Percentiles rank a stretch among this genome's conserved stretches.
Conservation (phyloP, 2,329 filamentous ascomycete species). For the Monosporascus ibericus region DNA sequence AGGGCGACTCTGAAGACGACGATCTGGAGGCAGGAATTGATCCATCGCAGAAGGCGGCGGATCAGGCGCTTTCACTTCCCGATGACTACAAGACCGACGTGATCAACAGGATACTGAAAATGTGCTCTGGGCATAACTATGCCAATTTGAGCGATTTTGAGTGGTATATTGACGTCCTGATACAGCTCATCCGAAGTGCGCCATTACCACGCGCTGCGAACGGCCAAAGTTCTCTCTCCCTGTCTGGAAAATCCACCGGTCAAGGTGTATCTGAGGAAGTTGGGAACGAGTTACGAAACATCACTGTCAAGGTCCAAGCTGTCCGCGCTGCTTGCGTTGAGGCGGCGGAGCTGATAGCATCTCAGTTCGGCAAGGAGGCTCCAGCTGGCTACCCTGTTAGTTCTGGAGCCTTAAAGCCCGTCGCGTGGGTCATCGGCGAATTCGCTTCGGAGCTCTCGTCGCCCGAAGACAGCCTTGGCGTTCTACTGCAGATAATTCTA, state of each 20-base stretch:
- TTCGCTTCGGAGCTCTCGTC: constrained; percentile 67
- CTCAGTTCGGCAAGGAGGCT: constrained; percentile 47
- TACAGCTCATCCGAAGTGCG: constrained; percentile 72
- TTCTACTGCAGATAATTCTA: constrained; percentile 63
- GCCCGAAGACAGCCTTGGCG: constrained; percentile 66
- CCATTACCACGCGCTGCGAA: constrained; percentile 38
- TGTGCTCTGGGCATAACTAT: constrained; percentile 89
- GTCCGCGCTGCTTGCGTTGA: constrained; percentile 74
- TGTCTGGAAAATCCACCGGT: constrained; percentile 23
- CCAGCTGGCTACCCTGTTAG: constrained; percentile 50
- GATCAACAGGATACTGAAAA: constrained; percentile 73
- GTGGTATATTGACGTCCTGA: constrained; percentile 91
- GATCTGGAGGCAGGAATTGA: constrained; percentile 36
- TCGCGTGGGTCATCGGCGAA: constrained; percentile 85
- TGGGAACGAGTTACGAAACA: constrained; percentile 79
- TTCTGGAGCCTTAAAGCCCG: constrained; percentile 64
- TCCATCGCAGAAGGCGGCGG: constrained; percentile 25
- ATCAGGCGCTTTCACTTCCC: constrained; percentile 58
- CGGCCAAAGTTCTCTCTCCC: constrained; percentile 26
- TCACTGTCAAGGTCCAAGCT: constrained; percentile 85
- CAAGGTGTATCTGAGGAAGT: constrained; percentile 62
- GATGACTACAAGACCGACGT: constrained; percentile 83
- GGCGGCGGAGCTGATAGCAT: constrained; percentile 72
- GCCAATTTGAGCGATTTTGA: constrained; percentile 84
- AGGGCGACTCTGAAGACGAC: constrained; percentile 44